phyloP scores from a whole-genome alignment of 495 filamentous ascomycete genomes.

The Choiromyces venosus region DNA sequence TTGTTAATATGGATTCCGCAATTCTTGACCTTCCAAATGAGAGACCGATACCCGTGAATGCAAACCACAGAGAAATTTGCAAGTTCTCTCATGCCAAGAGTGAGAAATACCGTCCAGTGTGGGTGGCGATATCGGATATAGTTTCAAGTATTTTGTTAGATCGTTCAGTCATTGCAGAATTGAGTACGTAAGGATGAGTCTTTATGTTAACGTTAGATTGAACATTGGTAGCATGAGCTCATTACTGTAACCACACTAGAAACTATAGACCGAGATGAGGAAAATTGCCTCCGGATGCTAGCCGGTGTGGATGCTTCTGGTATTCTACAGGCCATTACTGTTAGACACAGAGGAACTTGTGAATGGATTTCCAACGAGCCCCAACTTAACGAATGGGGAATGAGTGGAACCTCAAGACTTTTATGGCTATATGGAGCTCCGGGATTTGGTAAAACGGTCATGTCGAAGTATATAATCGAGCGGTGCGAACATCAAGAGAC shows the following conservation, averaged over 20 bases:
- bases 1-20: constrained; percentile 17
- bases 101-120: constrained; percentile 8
- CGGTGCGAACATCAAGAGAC: neutral
- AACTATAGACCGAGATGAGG: neutral
- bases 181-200: neutral
- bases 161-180: neutral
- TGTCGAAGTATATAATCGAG: constrained; percentile 5
- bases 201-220: neutral
- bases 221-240: neutral
- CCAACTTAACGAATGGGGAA: constrained; percentile 3
- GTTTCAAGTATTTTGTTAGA: neutral
- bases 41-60: constrained; percentile 4
- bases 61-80: constrained; percentile 8
- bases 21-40: constrained; percentile 15
- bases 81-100: constrained; percentile 6
- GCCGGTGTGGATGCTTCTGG: neutral
- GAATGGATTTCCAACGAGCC: constrained; percentile 11
- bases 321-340: neutral
- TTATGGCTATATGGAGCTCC: constrained; percentile 12
- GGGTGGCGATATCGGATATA: constrained; percentile 8
- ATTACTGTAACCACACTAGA: neutral
- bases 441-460: constrained; percentile 16
- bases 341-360: constrained; percentile 9
- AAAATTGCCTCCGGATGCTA: neutral
- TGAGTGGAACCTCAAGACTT: neutral